Evolutionary conservation across 495 filamentous ascomycete genomes (phyloP).

Genomic region (Polyplosphaeria fusca): DNA sequence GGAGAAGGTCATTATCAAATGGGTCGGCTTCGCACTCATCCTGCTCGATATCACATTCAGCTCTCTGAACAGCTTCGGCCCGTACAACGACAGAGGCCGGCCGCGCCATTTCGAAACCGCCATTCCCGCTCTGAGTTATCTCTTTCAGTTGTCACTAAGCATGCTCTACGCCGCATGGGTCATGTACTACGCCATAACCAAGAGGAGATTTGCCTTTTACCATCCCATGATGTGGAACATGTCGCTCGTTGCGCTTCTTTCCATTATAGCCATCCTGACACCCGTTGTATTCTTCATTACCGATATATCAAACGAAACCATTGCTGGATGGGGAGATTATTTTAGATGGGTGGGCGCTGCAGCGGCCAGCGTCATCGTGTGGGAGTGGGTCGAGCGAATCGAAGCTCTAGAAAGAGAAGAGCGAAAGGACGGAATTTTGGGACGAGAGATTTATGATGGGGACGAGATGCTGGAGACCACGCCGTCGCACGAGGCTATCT

Average conservation of each 20-base stretch:
- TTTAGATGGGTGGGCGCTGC: conserved; percentile 97
- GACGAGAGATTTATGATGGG: conserved; percentile 91
- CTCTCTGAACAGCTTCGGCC: conserved; percentile 76
- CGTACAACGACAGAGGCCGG: conserved; percentile 54
- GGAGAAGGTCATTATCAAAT: conserved; percentile 98
- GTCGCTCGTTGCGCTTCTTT: conserved; percentile 75
- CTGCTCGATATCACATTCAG: conserved; percentile 84
- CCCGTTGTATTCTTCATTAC: conserved; percentile 94
- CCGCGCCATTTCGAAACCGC: conserved; percentile 79
- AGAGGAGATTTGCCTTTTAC: conserved; percentile 89
- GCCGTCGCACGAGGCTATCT: conserved; percentile 57
- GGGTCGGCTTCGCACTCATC: conserved; percentile 92
- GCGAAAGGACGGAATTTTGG: conserved; percentile 90
- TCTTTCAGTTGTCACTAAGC: conserved; percentile 86
- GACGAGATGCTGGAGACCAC: conserved; percentile 90
- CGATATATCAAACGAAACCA: conserved; percentile 81
- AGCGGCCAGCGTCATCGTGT: conserved; percentile 93
- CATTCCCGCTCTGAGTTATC: conserved; percentile 87
- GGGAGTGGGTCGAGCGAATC: conserved; percentile 99
- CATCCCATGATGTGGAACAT: conserved; percentile 93
- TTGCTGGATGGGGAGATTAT: conserved; percentile 95
- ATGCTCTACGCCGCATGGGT: conserved; percentile 94
- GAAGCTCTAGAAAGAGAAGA: conserved; percentile 94
- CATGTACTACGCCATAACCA: conserved; percentile 88
- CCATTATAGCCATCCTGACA: conserved; percentile 74